These are phyloP conservation scores for Stentor coeruleus DNA, from an alignment of 73 alveolate species.

Conservation along the genomic window DNA sequence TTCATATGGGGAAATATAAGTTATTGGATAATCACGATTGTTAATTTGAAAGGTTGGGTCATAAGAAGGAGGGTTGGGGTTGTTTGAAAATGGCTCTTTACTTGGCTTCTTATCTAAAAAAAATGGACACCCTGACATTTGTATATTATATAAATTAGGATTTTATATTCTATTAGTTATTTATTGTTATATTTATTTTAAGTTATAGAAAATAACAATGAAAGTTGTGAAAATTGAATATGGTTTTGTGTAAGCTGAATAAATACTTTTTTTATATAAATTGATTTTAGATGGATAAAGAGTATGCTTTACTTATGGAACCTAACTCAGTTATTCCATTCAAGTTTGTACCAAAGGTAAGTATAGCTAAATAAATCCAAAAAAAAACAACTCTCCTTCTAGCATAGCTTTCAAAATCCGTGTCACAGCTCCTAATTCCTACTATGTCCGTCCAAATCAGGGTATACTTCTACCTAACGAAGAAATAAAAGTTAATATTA, in stretches of 20 bases:
- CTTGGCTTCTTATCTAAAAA: background rate
- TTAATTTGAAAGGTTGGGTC: background rate
- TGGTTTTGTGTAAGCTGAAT: too few species aligned
- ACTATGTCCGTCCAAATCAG: background rate
- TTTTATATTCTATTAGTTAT: too few species aligned
- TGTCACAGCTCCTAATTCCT: background rate
- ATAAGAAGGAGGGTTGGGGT: background rate
- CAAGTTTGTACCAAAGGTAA: background rate
- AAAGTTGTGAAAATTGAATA: too few species aligned
- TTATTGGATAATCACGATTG: background rate
- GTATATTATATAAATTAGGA: too few species aligned
- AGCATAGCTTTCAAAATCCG: background rate
- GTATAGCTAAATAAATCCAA: background rate
- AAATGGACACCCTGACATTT: constrained; percentile 1
- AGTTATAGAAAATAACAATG: too few species aligned
- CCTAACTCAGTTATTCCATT: background rate
- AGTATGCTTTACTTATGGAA: background rate
- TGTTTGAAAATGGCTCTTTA: background rate
- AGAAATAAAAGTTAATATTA: background rate
- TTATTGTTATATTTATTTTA: too few species aligned
- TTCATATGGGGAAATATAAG: background rate
- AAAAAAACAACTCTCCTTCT: background rate
- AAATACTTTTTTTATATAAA: too few species aligned
- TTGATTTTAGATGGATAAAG: background rate
- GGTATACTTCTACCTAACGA: background rate